phyloP scores from a whole-genome alignment of 2,329 filamentous ascomycete genomes.

The Zopfia rhizophila region DNA sequence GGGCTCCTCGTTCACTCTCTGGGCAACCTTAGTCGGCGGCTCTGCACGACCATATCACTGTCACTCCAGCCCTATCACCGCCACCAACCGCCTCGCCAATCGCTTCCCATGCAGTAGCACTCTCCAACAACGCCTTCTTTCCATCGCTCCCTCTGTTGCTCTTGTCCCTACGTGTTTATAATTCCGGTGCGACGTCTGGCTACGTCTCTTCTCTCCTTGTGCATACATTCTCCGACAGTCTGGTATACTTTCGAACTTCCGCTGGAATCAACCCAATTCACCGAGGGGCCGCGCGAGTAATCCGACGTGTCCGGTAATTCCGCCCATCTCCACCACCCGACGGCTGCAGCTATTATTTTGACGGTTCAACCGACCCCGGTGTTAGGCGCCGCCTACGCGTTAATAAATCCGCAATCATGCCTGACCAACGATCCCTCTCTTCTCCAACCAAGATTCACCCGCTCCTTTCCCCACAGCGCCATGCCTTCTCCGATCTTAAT shows the following conservation, averaged over 20 bases:
- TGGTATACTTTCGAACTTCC: background rate
- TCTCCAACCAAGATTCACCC: slow-evolving; percentile 47
- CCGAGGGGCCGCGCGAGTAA: slow-evolving; percentile 10
- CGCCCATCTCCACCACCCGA: slow-evolving; percentile 8
- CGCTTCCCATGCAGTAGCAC: slow-evolving; percentile 43
- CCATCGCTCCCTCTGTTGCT: slow-evolving; percentile 15
- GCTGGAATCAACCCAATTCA: slow-evolving; percentile 13
- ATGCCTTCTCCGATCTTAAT: slow-evolving; percentile 46
- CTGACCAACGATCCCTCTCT: slow-evolving; percentile 34
- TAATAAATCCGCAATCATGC: slow-evolving; percentile 36
- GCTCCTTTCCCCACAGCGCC: slow-evolving; percentile 44
- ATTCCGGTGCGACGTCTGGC: slow-evolving; percentile 40
- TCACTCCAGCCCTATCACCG: slow-evolving; percentile 23
- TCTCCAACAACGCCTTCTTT: slow-evolving; percentile 27
- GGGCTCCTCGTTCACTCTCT: slow-evolving; percentile 41
- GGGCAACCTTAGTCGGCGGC: slow-evolving; percentile 18
- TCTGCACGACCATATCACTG: slow-evolving; percentile 23
- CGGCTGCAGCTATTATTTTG: background rate
- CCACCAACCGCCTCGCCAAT: slow-evolving; percentile 25
- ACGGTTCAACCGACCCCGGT: slow-evolving; percentile 12
- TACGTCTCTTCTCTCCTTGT: slow-evolving; percentile 33
- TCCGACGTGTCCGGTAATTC: slow-evolving; percentile 12
- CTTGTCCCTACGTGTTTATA: slow-evolving; percentile 37
- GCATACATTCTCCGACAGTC: slow-evolving; percentile 7
- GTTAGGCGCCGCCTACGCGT: slow-evolving; percentile 14